Evolutionary conservation across 2,329 filamentous ascomycete genomes (phyloP), one percentile per base, ranked within the genome.

Genomic region (Paramyrothecium roridum): DNA sequence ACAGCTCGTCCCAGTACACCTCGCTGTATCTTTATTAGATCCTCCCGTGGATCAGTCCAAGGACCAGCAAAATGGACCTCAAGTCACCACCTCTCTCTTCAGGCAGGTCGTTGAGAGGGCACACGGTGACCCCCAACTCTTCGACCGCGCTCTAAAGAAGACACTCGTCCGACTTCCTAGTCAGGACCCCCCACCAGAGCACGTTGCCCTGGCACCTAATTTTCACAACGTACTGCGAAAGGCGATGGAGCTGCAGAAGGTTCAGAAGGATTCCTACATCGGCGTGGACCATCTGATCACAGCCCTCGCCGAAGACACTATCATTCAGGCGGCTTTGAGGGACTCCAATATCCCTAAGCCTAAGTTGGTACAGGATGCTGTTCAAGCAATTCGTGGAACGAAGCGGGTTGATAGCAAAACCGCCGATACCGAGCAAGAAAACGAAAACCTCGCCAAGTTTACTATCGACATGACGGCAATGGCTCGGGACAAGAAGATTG

Each of bases 391-490:
- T 64, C 88, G 95, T 60, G 95, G 95, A 58, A 98, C 92, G 46
- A 91, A 87, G 76, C 84, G 93, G 60, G 93, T 99, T 46, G 95
- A 99, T 74, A 96, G 91, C 57, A 96, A 96, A 79, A 96, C 91
- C 3, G 95, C 95, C 54, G 95, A 99, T 74, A 87, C 88, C 0
- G 95, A 98, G 73, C 82, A 89, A 67, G 93, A 97, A 67, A 90
- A 93, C 66, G 95, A 99, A 75, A 97, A 96, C 69, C 80, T 99
- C 57, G 91, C 93, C 78, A 99, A 98, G 68, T 99, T 97, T 75
- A 98, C 95, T 55, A 95, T 98, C 67, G 95, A 99, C 74, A 96
- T 99, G 92, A 99, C 95, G 12, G 83, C 90, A 51, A 88, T 97
- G 87, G 95, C 95, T 57, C 84, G 93, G 70, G 95, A 99, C 77